These are phyloP conservation scores for Rehmannia glutinosa DNA, from an alignment of 257 asterid genomes.

Conservation along the genomic window DNA sequence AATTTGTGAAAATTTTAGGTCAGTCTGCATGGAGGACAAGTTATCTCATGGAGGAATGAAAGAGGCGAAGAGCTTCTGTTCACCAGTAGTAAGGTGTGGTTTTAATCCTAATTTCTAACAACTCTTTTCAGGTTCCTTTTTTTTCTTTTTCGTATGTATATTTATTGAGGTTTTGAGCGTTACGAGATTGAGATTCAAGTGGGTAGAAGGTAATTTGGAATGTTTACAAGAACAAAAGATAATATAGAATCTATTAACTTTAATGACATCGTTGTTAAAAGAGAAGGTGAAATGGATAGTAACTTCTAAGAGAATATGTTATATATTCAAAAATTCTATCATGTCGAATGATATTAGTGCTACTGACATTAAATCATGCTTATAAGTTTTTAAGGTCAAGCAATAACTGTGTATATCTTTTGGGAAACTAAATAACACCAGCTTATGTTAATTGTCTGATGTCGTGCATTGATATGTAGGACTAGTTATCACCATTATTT, in stretches of 20 bases:
- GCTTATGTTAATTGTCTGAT: too few relatives aligned
- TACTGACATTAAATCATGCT: background rate
- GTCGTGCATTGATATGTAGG: too few relatives aligned
- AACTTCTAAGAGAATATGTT: background rate
- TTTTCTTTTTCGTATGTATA: too few relatives aligned
- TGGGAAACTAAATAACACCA: background rate
- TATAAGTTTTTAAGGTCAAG: background rate
- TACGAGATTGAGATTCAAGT: too few relatives aligned
- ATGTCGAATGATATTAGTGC: background rate
- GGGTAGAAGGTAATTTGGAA: too few relatives aligned
- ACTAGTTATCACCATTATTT: too few relatives aligned
- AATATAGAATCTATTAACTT: background rate
- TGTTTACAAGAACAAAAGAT: too few relatives aligned
- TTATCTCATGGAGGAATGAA: conserved; percentile 85
- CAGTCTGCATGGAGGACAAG: conserved; percentile 89
- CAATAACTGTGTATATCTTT: background rate
- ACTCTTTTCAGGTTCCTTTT: too few relatives aligned
- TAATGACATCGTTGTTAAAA: background rate
- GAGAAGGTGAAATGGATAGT: background rate
- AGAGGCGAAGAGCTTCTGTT: conserved; percentile 91
- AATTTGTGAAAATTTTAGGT: conserved; percentile 42
- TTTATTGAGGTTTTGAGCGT: too few relatives aligned
- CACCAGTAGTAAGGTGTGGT: conserved; percentile 82
- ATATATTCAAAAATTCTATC: background rate
- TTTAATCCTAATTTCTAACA: too few relatives aligned